These are phyloP conservation scores for Candida andamanensis DNA, from an alignment of 805 yeast genomes.

Conservation along the genomic window DNA sequence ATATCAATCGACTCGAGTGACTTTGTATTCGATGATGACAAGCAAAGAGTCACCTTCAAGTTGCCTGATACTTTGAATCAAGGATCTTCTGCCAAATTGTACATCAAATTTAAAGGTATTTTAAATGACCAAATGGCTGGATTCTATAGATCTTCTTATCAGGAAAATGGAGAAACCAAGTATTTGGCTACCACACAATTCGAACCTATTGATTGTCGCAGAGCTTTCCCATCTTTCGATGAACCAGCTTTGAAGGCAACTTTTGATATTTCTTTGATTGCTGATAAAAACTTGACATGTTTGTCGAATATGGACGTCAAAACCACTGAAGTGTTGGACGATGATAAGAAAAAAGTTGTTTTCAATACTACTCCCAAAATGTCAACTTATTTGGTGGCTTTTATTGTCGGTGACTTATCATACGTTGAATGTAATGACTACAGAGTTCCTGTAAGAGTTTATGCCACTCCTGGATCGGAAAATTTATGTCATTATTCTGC, in stretches of 20 bases:
- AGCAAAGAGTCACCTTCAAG: slow-evolving; percentile 36
- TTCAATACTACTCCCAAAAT: slow-evolving; percentile 77
- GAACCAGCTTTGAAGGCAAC: slow-evolving; percentile 69
- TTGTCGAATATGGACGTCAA: slow-evolving; percentile 68
- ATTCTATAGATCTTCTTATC: slow-evolving; percentile 68
- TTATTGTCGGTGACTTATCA: slow-evolving; percentile 74
- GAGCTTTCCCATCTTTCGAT: slow-evolving; percentile 84
- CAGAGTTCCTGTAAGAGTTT: slow-evolving; percentile 73
- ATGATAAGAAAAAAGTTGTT: slow-evolving; percentile 47
- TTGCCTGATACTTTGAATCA: slow-evolving; percentile 29
- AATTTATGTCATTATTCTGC: slow-evolving; percentile 69
- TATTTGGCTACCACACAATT: slow-evolving; percentile 80
- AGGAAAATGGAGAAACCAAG: slow-evolving; percentile 56
- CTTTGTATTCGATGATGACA: slow-evolving; percentile 30
- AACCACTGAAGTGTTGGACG: slow-evolving; percentile 36
- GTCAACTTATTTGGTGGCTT: slow-evolving; percentile 84
- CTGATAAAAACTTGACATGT: slow-evolving; percentile 51
- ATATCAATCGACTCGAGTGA: slow-evolving; percentile 11
- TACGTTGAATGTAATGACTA: slow-evolving; percentile 63
- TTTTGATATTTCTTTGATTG: slow-evolving; percentile 59
- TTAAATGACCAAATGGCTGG: slow-evolving; percentile 81
- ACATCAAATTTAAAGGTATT: slow-evolving; percentile 53
- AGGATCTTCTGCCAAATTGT: slow-evolving; percentile 40
- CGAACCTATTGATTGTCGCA: slow-evolving; percentile 83
- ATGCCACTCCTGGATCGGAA: slow-evolving; percentile 74